Conservation (phyloP, 1,139 yeast genomes). For the Geotrichum candidum region DNA sequence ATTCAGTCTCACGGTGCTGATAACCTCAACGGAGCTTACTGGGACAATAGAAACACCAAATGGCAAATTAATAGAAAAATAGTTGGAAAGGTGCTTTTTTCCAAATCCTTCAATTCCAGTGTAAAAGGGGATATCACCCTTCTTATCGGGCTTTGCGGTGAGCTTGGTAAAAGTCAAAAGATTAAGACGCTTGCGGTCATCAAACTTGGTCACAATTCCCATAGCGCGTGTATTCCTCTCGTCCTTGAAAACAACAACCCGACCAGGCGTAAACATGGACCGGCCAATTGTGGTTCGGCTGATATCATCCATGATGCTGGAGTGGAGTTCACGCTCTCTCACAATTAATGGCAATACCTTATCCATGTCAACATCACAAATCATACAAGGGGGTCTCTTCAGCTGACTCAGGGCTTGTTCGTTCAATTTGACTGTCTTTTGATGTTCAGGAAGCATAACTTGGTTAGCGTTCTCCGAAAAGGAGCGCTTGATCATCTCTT, state of each 20-base stretch:
- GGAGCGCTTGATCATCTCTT: slow-evolving; percentile 94
- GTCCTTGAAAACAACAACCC: slow-evolving; percentile 56
- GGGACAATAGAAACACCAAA: slow-evolving; percentile 43
- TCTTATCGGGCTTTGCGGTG: not conserved
- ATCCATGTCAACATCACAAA: slow-evolving; percentile 41
- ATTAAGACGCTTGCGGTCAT: slow-evolving; percentile 2
- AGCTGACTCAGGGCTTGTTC: slow-evolving; percentile 44
- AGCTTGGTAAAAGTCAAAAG: slow-evolving; percentile 6
- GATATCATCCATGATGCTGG: slow-evolving; percentile 45
- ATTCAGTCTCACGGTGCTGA: slow-evolving; percentile 43
- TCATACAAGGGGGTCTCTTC: slow-evolving; percentile 39
- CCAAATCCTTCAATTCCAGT: slow-evolving; percentile 37
- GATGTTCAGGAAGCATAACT: slow-evolving; percentile 79
- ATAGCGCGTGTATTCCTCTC: slow-evolving; percentile 39
- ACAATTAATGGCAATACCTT: slow-evolving; percentile 43
- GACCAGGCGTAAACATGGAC: slow-evolving; percentile 49
- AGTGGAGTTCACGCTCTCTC: slow-evolving; percentile 42
- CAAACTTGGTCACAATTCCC: slow-evolving; percentile 40
- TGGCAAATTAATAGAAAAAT: slow-evolving; percentile 28
- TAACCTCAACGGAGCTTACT: slow-evolving; percentile 45
- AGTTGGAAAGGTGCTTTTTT: slow-evolving; percentile 28
- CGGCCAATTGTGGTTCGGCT: slow-evolving; percentile 43
- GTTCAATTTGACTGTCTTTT: slow-evolving; percentile 52
- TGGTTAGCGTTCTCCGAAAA: slow-evolving; percentile 90
- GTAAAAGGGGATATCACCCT: slow-evolving; percentile 48